Base-by-base conservation (phyloP, 495 filamentous ascomycete species). In the Podospora sp. region DNA sequence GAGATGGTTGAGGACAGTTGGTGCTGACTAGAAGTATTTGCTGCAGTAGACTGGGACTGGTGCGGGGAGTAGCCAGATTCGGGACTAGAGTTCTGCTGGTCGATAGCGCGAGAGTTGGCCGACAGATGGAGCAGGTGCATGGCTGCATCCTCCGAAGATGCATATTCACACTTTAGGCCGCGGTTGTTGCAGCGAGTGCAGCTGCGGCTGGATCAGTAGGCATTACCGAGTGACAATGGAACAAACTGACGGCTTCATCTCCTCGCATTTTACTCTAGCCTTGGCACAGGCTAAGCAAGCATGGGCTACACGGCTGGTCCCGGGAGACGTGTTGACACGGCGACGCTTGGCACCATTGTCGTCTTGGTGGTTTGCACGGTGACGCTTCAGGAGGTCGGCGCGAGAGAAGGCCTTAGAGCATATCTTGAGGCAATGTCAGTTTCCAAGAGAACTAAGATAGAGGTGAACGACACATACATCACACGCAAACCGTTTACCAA, bases 361-460 rank as follows among this genome's bases (percentile, higher is more conserved):
- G 61, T 82, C 74, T 40, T 78, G 75, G 70, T 86, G 85, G 40
- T 83, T 84, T n/a, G 82, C 72, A 20, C 82, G 77, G 69, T 87
- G 85, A 36, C 84, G 79, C 70, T 85, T 86, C 36, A 87, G 72
- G 16, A 87, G 73, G 62, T 87, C 85, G 40, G 83, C 82, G 20
- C 85, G 77, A 6, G 83, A 81, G 56, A 87, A 87, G 9, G 79
- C 81, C 68, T 87, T 87, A 46, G 80, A 77, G 66, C 85, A 86
- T 14, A 86, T 75, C 68, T 82, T 68, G 33, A 69, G 77, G 6
- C 72, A 55, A 50, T 25, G 53, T 72, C 49, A 67, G 62, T 46
- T 22, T 20, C 24, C 0, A 27, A 20, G 4, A 33, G 33, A 22
- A 27, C 35, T 12, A 1, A 16, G 6, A 3, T 11, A 16, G 51